Evolutionary conservation across 2,329 filamentous ascomycete species (phyloP), one percentile per base, ranked within the genome.

Genomic region (Ramichloridium luteum): DNA sequence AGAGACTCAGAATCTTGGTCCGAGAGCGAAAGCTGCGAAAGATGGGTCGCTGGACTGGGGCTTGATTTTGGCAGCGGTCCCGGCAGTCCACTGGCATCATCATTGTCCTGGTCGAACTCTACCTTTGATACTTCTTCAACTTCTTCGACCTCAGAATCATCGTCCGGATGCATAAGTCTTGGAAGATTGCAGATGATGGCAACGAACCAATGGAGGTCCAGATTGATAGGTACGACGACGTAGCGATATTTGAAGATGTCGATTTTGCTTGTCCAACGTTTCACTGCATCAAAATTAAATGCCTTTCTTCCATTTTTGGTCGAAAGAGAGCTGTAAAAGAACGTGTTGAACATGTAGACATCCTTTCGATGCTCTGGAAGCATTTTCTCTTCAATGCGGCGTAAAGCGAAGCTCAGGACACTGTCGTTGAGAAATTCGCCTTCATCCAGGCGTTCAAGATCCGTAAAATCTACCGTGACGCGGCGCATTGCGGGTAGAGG

Each of bases 141-240:
- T 25, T 32, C 34, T 14, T 16, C 16, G 3, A 31, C 39, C 6
- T 35, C 31, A 9, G 43, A 40, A 8, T 36, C 40, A 3, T 30
- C 17, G 8, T 23, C 31, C 3, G 34, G 20, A 2, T 31, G 25
- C 16, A 51, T 55, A 18, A 59, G 54, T 16, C 47, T 43, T n/a
- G 90, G 64, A 31, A 88, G 68, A 48, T 98, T 93, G 68, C 84
- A 93, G 31, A 98, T 88, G 34, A 98, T 88, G 10, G 84, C 85
- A 43, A 96, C 64, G 57, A 90, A 96, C 90, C 92, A 98, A 56
- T 98, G 90, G 1, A 46, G 36, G 16, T 74, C 65, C 51, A 94
- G 81, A 47, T 93, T 92, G 53, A 98, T 83, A 0, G 90, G 90
- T 5, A 98, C 80, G 8, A 96, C 68, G 36, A 96, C 76, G 53